Percentiles rank a stretch among this genome's conserved stretches.
Conservation (phyloP, 2,329 filamentous ascomycete species). For the Aspergillus pseudoterreus region DNA sequence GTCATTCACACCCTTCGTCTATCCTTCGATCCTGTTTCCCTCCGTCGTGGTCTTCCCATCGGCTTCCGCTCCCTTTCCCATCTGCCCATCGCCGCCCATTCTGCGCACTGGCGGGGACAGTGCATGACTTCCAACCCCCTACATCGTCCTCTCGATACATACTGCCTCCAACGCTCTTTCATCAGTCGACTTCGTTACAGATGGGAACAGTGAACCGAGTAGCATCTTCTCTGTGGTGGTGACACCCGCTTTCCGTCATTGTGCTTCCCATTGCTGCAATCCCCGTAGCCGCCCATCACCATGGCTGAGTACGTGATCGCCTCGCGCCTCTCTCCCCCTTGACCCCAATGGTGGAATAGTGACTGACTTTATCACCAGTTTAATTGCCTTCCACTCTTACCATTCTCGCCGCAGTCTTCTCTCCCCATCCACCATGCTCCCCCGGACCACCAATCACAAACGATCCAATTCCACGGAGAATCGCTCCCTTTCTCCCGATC, state of each 20-base stretch:
- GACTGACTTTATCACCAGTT: conserved; percentile 23
- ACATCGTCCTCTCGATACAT: conserved; percentile 16
- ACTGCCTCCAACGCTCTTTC: conserved; percentile 12
- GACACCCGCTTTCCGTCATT: conserved; percentile 10
- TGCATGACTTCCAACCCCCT: conserved; percentile 9
- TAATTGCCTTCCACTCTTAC: conserved; percentile 38
- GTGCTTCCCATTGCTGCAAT: conserved; percentile 17
- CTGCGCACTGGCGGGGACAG: conserved; percentile 24
- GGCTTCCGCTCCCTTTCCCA: conserved; percentile 8
- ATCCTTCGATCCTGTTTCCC: conserved; percentile 4
- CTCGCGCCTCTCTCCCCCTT: not conserved
- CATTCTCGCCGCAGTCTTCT: conserved; percentile 32
- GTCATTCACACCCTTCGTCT: conserved; percentile 6
- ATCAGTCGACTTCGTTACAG: conserved; percentile 6
- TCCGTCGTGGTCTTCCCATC: conserved; percentile 1
- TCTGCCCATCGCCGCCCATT: conserved; percentile 14
- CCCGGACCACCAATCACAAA: conserved; percentile 33
- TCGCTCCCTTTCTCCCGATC: conserved; percentile 31
- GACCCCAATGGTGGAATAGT: not conserved
- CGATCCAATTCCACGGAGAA: conserved; percentile 36
- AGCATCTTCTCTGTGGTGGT: conserved; percentile 14
- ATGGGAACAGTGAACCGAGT: conserved; percentile 13
- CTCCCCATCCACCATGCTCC: conserved; percentile 36
- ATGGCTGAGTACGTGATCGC: conserved; percentile 39
- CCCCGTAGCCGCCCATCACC: conserved; percentile 17